Evolutionary conservation across 805 yeast genomes (phyloP), one percentile per base, ranked within the genome.

Genomic region (Priceomyces medius): DNA sequence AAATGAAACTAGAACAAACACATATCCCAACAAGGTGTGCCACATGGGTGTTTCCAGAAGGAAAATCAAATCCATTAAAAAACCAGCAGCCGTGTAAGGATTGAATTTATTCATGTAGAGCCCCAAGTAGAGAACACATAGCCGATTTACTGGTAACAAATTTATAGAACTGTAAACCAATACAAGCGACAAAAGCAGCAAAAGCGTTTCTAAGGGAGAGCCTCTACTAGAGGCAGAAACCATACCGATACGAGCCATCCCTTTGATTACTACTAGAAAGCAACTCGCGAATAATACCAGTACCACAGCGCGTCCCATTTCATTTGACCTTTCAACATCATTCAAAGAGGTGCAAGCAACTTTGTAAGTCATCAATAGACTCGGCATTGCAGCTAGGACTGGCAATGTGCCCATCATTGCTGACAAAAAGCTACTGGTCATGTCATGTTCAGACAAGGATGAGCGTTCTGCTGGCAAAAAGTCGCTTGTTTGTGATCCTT

Each of bases 371-470:
- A 64, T 40, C 20, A 64, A 51, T 35, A 61, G 42, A 31, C 63
- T 49, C 8, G 69, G 66, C 21, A 63, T 51, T 4, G 70, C 59
- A 35, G 60, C 55, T 20, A 66, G 48, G 19, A 63, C 58, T 1
- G 72, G 72, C 23, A 66, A 47, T 3, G 68, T 54, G n/a, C 57
- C 52, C 24, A 56, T 37, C 23, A 61, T 26, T 18, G 37, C 42
- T 7, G 28, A 19, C 13, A 42, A 20, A 10, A 23, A 24, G 14
- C 29, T n/a, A 10, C 29, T 14, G 4, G 9, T 14, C 29, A 6
- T 7, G 29, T 26, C 14, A 26, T 14, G 14, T n/a, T 26, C n/a
- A n/a, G 12, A 12, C n/a, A n/a, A 26, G 14, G 29, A 8, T 26
- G 9, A n/a, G n/a, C n/a, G 14, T 26, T 10, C 29, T 10, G 10